These are phyloP conservation scores for Daedaleopsis nitida DNA, from an alignment of 768 basidiomycete species.

Conservation along the genomic window DNA sequence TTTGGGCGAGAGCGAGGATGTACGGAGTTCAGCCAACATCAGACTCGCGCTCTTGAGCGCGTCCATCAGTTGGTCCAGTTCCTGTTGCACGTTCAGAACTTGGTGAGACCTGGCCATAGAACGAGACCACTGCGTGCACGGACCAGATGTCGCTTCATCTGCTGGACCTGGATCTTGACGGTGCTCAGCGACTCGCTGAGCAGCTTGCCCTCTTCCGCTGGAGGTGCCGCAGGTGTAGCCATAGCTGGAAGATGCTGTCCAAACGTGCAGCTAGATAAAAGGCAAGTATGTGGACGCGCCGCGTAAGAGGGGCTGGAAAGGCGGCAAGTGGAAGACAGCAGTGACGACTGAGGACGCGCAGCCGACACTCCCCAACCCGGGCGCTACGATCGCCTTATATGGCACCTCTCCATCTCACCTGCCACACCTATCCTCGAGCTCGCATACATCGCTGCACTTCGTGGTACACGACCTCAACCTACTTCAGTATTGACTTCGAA, in stretches of 20 bases:
- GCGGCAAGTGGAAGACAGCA: background rate
- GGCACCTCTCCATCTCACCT: background rate
- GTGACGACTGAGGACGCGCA: background rate
- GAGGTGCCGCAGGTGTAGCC: constrained; percentile 26
- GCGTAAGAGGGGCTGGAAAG: background rate
- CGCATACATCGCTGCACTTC: no score
- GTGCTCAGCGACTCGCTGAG: constrained; percentile 83
- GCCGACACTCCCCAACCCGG: background rate
- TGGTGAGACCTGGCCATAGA: background rate
- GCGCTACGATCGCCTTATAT: background rate
- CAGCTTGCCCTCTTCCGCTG: constrained; percentile 77
- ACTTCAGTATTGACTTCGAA: no score
- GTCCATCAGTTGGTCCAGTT: constrained; percentile 97
- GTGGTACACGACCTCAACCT: background rate
- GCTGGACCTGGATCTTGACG: constrained; percentile 89
- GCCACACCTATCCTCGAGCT: no score
- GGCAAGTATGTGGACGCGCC: background rate
- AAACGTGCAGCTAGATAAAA: background rate
- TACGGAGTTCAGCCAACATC: constrained; percentile 96
- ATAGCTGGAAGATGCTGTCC: constrained; percentile 1
- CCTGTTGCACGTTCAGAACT: constrained; percentile 46
- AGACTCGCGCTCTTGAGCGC: constrained; percentile 95
- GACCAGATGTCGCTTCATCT: constrained; percentile 94
- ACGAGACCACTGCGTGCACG: constrained; percentile 11
- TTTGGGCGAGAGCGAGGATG: constrained; percentile 90